phyloP scores from a whole-genome alignment of 805 yeast genomes.

The Pichia phayaonensis region DNA sequence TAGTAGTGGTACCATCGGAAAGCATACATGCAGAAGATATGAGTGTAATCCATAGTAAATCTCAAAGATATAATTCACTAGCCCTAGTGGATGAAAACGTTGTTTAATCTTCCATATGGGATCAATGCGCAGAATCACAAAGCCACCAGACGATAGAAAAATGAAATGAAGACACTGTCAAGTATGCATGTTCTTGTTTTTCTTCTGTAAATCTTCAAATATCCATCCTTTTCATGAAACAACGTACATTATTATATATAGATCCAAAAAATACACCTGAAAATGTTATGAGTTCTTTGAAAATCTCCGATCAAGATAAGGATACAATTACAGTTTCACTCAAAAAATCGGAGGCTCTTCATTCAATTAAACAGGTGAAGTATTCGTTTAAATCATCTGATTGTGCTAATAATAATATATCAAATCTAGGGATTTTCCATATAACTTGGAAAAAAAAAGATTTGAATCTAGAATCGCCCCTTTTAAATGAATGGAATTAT shows the following conservation, averaged over 20 bases:
- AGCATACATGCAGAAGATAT: too few species aligned
- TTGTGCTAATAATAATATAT: neutral
- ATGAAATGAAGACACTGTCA: too few species aligned
- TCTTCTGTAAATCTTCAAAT: too few species aligned
- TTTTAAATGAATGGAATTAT: conserved; percentile 1
- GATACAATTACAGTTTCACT: neutral
- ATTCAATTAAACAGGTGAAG: neutral
- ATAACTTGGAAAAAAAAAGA: neutral
- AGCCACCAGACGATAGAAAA: too few species aligned
- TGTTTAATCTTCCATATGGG: too few species aligned
- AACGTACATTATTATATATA: neutral
- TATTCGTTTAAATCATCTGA: neutral
- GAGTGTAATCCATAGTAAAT: too few species aligned
- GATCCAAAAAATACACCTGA: neutral
- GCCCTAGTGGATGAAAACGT: too few species aligned
- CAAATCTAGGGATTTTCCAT: neutral
- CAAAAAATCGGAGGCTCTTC: neutral
- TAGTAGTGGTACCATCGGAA: too few species aligned
- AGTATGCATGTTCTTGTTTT: too few species aligned
- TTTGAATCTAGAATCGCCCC: neutral
- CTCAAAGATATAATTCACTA: too few species aligned
- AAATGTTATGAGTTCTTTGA: neutral
- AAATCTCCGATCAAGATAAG: neutral
- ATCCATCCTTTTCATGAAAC: neutral
- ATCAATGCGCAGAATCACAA: too few species aligned